Base-by-base conservation (phyloP, 768 basidiomycete species). In the Boletus tylopilopsis region DNA sequence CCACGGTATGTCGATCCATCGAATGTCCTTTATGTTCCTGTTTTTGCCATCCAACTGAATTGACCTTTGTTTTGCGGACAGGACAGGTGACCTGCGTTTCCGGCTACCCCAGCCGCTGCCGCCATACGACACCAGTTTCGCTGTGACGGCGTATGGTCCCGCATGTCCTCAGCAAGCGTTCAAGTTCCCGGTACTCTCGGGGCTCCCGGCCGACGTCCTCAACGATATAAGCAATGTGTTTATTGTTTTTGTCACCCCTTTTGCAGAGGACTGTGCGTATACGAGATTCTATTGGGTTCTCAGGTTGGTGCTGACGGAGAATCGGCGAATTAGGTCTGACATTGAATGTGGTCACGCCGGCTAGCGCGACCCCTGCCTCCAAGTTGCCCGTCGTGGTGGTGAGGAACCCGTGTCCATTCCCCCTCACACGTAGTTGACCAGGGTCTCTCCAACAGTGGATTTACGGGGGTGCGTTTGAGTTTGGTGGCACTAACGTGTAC, bases 371-470 rank as follows among this genome's bases (percentile, higher is more conserved):
- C 0, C 46, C 74, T 2, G 56, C 57, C 0, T 73, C 73, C 9
- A 76, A 76, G 43, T 64, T 82, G 3, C 81, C 82, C 2, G 78
- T 84, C 7, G 66, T 79, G 18, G 77, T 74, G 25, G 80, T 81
- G 62, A 38, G 78, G 69, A 9, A 25, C 11, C 9, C 11, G 15
- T 27, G 5, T 11, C 21, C 2, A 29, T 34, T 24, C 15, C 3
- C 22, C 13, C 7, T 6, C 11, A 9, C 42, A 41, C 5, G 37
- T 11, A 9, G 5, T 7, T 2, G 11, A 21, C 12, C 2, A 2
- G 27, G n/a, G n/a, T n/a, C n/a, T n/a, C n/a, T n/a, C 2, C 2
- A 27, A 35, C 7, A 72, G 70, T 74, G 64, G 61, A 58, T 72
- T 25, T 66, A 56, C 43, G 66, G 68, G 40, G 67, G 72, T 33